These are phyloP conservation scores for Brassica rapa DNA, from an alignment of 345 rosid genomes.

Conservation along the genomic window DNA sequence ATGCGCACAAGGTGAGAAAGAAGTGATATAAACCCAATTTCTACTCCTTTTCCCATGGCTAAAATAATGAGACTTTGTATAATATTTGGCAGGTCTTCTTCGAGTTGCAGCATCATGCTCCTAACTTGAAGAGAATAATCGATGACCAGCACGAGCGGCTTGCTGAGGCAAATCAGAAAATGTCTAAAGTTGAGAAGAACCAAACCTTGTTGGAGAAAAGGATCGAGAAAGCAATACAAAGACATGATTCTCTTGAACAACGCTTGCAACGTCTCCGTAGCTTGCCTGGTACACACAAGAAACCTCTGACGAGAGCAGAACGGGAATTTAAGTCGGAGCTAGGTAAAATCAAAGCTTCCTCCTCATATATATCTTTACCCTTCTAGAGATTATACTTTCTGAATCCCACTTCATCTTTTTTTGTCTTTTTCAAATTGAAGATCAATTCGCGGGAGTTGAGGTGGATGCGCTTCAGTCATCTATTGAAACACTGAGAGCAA, in stretches of 20 bases:
- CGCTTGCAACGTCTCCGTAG: conserved; percentile 64
- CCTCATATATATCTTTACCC: too few relatives aligned
- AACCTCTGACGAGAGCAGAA: conserved; percentile 89
- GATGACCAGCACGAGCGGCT: conserved; percentile 72
- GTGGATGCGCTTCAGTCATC: conserved; percentile 72
- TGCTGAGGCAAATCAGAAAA: conserved; percentile 60
- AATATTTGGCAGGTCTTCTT: conserved; percentile 59
- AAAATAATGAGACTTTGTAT: neutral
- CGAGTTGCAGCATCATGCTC: conserved; percentile 86
- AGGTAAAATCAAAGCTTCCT: conserved; percentile 50
- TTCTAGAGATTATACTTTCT: neutral
- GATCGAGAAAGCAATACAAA: conserved; percentile 47
- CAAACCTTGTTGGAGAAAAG: conserved; percentile 63
- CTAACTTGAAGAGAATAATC: conserved; percentile 75
- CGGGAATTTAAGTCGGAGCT: conserved; percentile 76
- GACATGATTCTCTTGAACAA: conserved; percentile 59
- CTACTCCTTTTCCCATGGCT: neutral
- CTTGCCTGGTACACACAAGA: conserved; percentile 75
- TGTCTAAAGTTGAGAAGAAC: conserved; percentile 65
- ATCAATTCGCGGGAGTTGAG: conserved; percentile 64
- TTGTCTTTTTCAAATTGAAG: conserved; percentile 42
- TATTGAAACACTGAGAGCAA: conserved; percentile 64
- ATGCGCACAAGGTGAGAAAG: conserved; percentile 88
- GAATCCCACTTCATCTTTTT: conserved; percentile 10
- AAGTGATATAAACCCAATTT: conserved; percentile 2